Evolutionary conservation across 768 basidiomycete genomes (phyloP), one percentile per base, ranked within the genome.

Genomic region (Leucocoprinus sp.): DNA sequence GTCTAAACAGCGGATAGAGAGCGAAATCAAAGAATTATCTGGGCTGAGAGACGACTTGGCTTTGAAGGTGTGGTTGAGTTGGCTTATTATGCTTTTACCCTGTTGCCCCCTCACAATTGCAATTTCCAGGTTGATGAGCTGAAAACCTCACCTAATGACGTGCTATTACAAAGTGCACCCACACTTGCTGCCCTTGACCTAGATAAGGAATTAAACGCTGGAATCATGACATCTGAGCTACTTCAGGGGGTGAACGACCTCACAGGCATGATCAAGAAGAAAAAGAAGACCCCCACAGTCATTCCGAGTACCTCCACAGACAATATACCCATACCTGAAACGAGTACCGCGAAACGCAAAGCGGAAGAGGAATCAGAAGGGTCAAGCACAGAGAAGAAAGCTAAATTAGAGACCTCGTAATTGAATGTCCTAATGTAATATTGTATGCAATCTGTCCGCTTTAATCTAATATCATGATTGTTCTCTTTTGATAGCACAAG

Each of bases 201-300:
- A 17, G 87, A 91, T 54, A 67, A 69, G 38, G 87, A 84, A 50
- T 69, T 91, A 21, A 84, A 82, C 46, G 61, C 60, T 26, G 61
- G 55, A 12, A 47, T 66, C 1, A 48, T 35, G 19, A 56, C 70
- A 14, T 54, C 68, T 5, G 54, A 63, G 0, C 57, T 64, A 37
- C 55, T 64, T 28, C 63, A 66, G 3, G 64, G 69, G 12, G 81
- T 95, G 34, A 88, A 91, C 54, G 89, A 95, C 55, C 65, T 95
- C 35, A 93, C 88, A 1, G 75, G 76, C 5, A 82, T 88, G 56
- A 88, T 95, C 38, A 82, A 79, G 60, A 92, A 90, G 69, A 97
- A 93, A 72, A 91, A 90, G 62, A 84, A 82, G 59, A 74, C 74
- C 54, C 55, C 64, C 1, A 48, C 60, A 3, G 33, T 35, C 7